A percentile compares a stretch with the other conserved stretches of the same genome.
These are phyloP conservation scores for Athelia sp. DNA, from an alignment of 1,284 basidiomycete species.

Conservation along the genomic window DNA sequence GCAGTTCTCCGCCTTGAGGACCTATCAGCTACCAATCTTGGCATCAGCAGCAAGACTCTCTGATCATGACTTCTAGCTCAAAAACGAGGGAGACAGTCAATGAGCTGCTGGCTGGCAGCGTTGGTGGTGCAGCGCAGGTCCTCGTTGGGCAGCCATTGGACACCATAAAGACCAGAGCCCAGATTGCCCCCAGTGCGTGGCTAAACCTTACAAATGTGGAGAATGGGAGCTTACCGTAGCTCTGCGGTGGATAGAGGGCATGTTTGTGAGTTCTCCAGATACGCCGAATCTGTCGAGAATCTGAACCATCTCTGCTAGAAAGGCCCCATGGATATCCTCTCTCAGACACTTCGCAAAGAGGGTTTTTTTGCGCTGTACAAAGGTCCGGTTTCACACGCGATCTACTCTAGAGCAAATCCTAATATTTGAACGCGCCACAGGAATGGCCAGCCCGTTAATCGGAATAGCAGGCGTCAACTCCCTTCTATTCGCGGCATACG, in stretches of 20 bases:
- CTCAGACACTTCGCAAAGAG: slow-evolving; percentile 80
- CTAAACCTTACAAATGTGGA: slow-evolving; percentile 7
- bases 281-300: neutral
- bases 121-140: slow-evolving; percentile 78
- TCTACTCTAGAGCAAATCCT: neutral
- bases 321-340: slow-evolving; percentile 87
- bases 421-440: slow-evolving; percentile 29
- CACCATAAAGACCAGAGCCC: slow-evolving; percentile 81
- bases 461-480: slow-evolving; percentile 98
- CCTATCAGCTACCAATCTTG: too few relatives aligned
- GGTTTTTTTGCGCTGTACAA: slow-evolving; percentile 91
- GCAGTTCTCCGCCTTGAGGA: too few relatives aligned
- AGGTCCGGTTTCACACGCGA: slow-evolving; percentile 39
- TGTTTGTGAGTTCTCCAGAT: slow-evolving; percentile 65
- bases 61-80: too few relatives aligned
- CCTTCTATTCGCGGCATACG: slow-evolving; percentile 89
- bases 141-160: slow-evolving; percentile 86
- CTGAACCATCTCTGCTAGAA: slow-evolving; percentile 45
- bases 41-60: too few relatives aligned
- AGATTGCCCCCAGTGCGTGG: slow-evolving; percentile 64
- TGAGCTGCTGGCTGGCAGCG: slow-evolving; percentile 73
- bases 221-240: neutral
- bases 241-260: slow-evolving; percentile 45
- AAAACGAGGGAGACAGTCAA: slow-evolving; percentile 44
- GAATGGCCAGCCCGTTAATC: slow-evolving; percentile 87